Base-by-base conservation (phyloP, 495 filamentous ascomycete species). In the Tetracladium setigerum region DNA sequence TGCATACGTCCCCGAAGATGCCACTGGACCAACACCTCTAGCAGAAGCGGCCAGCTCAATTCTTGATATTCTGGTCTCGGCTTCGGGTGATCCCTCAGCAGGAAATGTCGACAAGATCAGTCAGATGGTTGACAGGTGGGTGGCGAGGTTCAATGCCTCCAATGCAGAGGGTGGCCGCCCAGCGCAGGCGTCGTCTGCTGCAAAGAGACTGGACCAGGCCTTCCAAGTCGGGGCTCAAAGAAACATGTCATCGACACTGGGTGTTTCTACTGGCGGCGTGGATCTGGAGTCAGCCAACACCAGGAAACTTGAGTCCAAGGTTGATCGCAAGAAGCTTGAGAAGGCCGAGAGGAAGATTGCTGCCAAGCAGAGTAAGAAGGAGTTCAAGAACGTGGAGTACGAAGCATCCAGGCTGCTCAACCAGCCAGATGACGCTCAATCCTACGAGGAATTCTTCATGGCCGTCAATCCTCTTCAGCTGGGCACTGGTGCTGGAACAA, bases 381-480 rank as follows among this genome's bases (percentile, higher is more conserved):
- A 81, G 33, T 95, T 95, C 81, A 97, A 96, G 76, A 95, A 82
- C 38, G 92, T 99, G 46, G 84, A 92, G 62, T 99, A 99, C 62
- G 94, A 99, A 67, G 86, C 94, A 14, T 99, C 92, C 5, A 80
- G 83, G 53, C 72, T 99, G 50, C 74, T 99, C 55, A 84, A 89
- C 64, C 79, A 87, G 62, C 74, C 86, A 4, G 81, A 86, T 52
- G 79, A 86, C 53, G 70, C 89, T n/a, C 83, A 95, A 76, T 87
- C 87, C 4, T 99, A 99, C 64, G 92, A 99, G 63, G 94, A 99
- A 61, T 97, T 99, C 70, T 99, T 89, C 74, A 97, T 99, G 92
- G 80, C 85, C 34, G 92, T 99, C 70, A 99, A 99, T 63, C 92
- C 92, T 34, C 73, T 99, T 35, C 92, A 95, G 58, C 55, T 97